Evolutionary conservation across 495 filamentous ascomycete genomes (phyloP), one percentile per base, ranked within the genome.

Genomic region (Rhypophila decipiens): DNA sequence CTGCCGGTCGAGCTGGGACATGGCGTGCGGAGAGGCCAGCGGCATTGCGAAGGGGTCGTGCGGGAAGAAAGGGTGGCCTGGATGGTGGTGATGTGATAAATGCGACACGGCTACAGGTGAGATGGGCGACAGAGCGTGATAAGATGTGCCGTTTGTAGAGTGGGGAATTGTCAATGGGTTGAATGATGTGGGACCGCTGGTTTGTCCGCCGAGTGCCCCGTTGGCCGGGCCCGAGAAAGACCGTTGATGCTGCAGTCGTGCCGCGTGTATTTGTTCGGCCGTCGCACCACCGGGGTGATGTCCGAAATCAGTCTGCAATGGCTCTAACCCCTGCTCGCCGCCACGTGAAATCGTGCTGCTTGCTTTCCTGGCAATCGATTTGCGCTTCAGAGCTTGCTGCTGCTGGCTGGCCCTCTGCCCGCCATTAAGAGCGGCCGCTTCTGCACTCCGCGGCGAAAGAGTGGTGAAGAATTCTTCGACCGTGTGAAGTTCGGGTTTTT

Each of bases 401-500:
- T 46, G 46, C 17, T 51, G 57, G 8, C 49, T 53, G 5, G 65
- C 57, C 8, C 66, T 61, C 17, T 31, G 46, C 1, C 61, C 27
- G 21, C 58, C 68, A 37, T 51, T 60, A 15, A 53, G 49, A 18
- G 51, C 55, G 17, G 55, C 51, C 23, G 50, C 53, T 19, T 71
- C 69, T 36, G 47, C 54, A 18, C 56, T 61, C 41, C 82, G 77
- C 1, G 87, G 82, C 0, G 87, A 86, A 18, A 93, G 73, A 49
- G 81, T 87, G 43, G 87, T 83, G 63, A 98, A 96, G 67, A 95
- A 96, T 54, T 96, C 88, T 55, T 96, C 93, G 22, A 96, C 89
- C 23, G 87, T 96, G 56, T 93, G 89, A 11, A 95, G 75, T 61
- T 95, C 87, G 24, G 87, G 80, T 58, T 88, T 87, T 52, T 95